phyloP scores from a whole-genome alignment of 176 grass and related monocot species.

The Hyparrhenia diplandra region DNA sequence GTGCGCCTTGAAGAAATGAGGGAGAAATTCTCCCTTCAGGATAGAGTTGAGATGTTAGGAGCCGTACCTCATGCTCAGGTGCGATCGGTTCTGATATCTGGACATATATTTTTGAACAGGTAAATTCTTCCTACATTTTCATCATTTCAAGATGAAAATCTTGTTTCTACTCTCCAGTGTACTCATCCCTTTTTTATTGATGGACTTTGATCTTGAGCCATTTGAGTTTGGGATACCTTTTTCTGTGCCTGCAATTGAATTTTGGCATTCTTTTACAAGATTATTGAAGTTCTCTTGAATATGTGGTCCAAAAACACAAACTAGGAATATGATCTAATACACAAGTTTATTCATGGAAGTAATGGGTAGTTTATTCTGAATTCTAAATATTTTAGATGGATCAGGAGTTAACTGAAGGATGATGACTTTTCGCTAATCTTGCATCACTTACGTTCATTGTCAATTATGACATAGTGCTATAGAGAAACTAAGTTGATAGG shows the following conservation, averaged over 20 bases:
- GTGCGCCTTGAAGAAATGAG: constrained; percentile 96
- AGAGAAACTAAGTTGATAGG: neutral
- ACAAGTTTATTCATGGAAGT: neutral
- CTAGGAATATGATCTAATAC: neutral
- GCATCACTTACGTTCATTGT: neutral
- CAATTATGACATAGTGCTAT: constrained; percentile 1
- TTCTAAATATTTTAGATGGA: neutral
- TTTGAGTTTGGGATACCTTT: neutral
- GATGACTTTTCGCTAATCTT: neutral
- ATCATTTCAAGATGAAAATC: neutral
- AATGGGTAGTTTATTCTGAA: neutral
- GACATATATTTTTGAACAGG: constrained; percentile 98
- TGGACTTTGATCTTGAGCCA: neutral
- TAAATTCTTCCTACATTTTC: constrained; percentile 22
- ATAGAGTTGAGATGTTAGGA: constrained; percentile 96
- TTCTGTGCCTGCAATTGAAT: neutral
- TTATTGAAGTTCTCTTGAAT: neutral
- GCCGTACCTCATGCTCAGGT: constrained; percentile 97
- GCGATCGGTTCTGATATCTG: constrained; percentile 84
- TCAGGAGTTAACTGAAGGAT: constrained; percentile 1
- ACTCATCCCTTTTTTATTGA: neutral
- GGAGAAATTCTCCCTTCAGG: constrained; percentile 94
- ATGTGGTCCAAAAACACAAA: neutral
- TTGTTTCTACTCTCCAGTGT: neutral
- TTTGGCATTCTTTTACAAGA: neutral